Percentiles rank a stretch among this genome's conserved stretches.
Conservation (phyloP, 805 yeast genomes). For the Metschnikowia noctiluminum region DNA sequence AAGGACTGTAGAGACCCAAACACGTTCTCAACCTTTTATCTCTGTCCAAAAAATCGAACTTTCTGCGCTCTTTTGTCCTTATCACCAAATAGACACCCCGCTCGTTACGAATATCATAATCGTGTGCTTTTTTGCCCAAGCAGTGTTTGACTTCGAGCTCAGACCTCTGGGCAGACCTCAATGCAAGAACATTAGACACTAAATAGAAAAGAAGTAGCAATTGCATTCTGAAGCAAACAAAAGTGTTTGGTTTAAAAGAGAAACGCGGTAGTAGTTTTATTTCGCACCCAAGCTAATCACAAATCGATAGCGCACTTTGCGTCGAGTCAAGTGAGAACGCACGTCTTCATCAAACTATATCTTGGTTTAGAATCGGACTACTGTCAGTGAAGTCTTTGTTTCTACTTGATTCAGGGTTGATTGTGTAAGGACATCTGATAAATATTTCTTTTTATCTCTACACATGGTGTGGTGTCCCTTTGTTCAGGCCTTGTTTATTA, state of each 20-base stretch:
- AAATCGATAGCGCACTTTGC: background rate
- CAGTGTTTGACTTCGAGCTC: background rate
- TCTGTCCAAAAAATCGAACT: background rate
- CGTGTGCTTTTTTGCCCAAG: background rate
- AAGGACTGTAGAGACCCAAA: background rate
- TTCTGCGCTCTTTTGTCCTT: background rate
- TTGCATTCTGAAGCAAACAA: background rate
- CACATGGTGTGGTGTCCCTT: too few relatives aligned
- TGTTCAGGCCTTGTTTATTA: too few relatives aligned
- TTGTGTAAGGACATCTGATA: too few relatives aligned
- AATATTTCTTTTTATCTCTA: too few relatives aligned
- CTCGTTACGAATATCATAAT: background rate
- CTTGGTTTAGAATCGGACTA: too few relatives aligned
- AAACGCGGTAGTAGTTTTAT: background rate
- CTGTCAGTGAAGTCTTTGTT: too few relatives aligned
- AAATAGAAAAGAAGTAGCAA: background rate
- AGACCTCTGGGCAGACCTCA: background rate
- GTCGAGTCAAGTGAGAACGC: background rate
- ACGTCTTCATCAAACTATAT: background rate
- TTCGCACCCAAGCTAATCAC: background rate
- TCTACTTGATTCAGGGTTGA: too few relatives aligned
- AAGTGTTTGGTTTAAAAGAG: background rate
- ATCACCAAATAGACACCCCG: background rate
- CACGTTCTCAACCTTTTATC: background rate
- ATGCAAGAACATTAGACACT: background rate